Base-by-base conservation (phyloP, 1,284 basidiomycete genomes). In the Sparassis latifolia region DNA sequence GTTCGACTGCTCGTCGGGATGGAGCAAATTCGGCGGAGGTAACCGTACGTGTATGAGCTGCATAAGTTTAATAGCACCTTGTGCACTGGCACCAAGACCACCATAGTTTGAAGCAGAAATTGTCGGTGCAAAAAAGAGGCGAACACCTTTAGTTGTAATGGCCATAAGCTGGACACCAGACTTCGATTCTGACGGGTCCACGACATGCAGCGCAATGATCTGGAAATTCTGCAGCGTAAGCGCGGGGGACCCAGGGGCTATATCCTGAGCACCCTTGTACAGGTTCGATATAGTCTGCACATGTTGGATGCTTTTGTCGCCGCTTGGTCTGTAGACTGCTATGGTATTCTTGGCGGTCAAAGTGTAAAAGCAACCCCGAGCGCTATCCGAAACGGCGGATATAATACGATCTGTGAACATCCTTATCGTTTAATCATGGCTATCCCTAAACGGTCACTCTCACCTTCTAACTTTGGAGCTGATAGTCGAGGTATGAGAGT, bases 1-100 rank as follows among this genome's bases (percentile, higher is more conserved):
- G 50, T 72, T 75, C 28, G 73, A 69, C 56, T 82, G 75, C 58
- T 86, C 82, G 60, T 89, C 86, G 2, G 89, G 87, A 62, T 90
- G 86, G 46, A 84, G 75, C 30, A 89, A 71, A 63, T 85, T 87
- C 41, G 77, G 66, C 2, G 92, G 91, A 12, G 91, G 89, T 20
- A 91, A 71, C 48, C 91, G 80, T 41, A 94, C 82, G 62, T 94
- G 91, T 33, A 79, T 63, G 29, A 94, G 75, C 53, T 86, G 75
- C 58, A 90, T 62, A 48, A 76, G 67, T 6, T 82, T 78, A 45
- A 58, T 57, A 32, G 71, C 68, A n/a, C 71, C 61, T 33, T 66
- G 55, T 20, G 66, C 58, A 46, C 62, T 68, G 10, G 64, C 59
- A 12, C 41, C 49, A 39, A 58, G 54, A n/a, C 66, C 64, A 31